phyloP scores from a whole-genome alignment of 192 early-diverging fungal genomes.

The Rhizoclosmatium globosum region DNA sequence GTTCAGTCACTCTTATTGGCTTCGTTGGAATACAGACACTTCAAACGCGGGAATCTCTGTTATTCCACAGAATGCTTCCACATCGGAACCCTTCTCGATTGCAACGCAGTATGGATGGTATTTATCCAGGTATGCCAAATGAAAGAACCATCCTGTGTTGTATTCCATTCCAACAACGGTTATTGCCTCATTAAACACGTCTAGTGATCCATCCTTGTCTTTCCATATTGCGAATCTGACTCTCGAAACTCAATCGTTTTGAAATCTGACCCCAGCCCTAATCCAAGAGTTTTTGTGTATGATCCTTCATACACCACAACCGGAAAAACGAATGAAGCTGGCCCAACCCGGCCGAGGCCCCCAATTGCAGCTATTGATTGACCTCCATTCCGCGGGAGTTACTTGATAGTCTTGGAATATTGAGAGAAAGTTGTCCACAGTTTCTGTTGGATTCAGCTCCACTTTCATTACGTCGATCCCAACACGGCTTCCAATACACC shows the following conservation, averaged over 20 bases:
- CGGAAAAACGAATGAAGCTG: slow-evolving; percentile 24
- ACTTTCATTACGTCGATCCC: slow-evolving; percentile 31
- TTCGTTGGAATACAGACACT: not conserved
- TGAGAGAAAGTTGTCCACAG: slow-evolving; percentile 6
- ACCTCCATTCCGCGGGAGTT: slow-evolving; percentile 9
- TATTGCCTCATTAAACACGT: slow-evolving; percentile 10
- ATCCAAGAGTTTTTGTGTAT: slow-evolving; percentile 26
- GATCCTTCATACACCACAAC: slow-evolving; percentile 32
- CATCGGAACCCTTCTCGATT: not conserved
- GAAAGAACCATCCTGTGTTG: slow-evolving; percentile 27
- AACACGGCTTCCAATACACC: not conserved
- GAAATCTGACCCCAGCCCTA: slow-evolving; percentile 30
- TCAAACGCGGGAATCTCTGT: too few species aligned
- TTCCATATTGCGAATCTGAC: slow-evolving; percentile 3
- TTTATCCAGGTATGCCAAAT: slow-evolving; percentile 23
- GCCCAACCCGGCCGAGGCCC: not conserved
- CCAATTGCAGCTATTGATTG: not conserved
- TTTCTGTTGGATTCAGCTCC: not conserved
- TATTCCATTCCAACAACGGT: not conserved
- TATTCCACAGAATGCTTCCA: not conserved
- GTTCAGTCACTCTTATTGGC: not conserved
- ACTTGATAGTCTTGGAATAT: slow-evolving; percentile 11
- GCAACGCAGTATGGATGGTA: slow-evolving; percentile 23
- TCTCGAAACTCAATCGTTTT: slow-evolving; percentile 13
- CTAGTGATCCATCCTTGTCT: not conserved